Percentiles rank a stretch among this genome's conserved stretches.
Evolutionary conservation across 345 rosid species (phyloP).

Genomic region (Melastoma malabathricum): DNA sequence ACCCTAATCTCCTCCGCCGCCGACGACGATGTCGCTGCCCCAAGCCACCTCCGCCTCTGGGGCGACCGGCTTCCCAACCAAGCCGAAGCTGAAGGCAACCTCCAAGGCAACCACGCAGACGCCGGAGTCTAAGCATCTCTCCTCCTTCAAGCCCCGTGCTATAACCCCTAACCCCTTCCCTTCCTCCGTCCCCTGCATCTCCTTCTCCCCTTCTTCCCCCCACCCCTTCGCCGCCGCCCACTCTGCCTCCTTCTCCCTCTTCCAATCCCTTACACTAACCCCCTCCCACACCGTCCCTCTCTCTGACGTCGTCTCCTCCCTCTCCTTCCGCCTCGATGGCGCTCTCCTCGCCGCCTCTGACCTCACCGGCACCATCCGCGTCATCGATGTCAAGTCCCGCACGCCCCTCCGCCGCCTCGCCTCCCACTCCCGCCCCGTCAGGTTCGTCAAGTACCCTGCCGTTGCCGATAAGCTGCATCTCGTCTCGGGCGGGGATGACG

Average conservation of each 20-base stretch:
- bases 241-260: slow-evolving; percentile 60
- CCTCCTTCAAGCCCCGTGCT: slow-evolving; percentile 65
- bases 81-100: slow-evolving; percentile 57
- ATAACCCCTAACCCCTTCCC: slow-evolving; percentile 33
- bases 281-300: slow-evolving; percentile 36
- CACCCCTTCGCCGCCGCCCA: slow-evolving; percentile 57
- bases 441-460: slow-evolving; percentile 63
- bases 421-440: slow-evolving; percentile 67
- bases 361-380: slow-evolving; percentile 62
- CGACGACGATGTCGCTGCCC: too few species aligned
- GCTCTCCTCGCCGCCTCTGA: slow-evolving; percentile 77
- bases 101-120: slow-evolving; percentile 41
- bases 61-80: slow-evolving; percentile 43
- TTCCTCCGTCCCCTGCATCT: slow-evolving; percentile 45
- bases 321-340: slow-evolving; percentile 76
- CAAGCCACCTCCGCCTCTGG: slow-evolving; percentile 10
- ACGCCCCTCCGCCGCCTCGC: slow-evolving; percentile 67
- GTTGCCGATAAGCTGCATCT: slow-evolving; percentile 69
- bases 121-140: slow-evolving; percentile 75
- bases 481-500: slow-evolving; percentile 87
- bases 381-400: slow-evolving; percentile 59
- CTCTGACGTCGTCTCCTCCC: slow-evolving; percentile 69
- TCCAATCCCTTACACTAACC: slow-evolving; percentile 33
- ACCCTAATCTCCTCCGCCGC: too few species aligned
- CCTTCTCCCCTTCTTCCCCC: slow-evolving; percentile 52